phyloP scores from a whole-genome alignment of 129 eudicot genomes.

The Cynara cardunculus region DNA sequence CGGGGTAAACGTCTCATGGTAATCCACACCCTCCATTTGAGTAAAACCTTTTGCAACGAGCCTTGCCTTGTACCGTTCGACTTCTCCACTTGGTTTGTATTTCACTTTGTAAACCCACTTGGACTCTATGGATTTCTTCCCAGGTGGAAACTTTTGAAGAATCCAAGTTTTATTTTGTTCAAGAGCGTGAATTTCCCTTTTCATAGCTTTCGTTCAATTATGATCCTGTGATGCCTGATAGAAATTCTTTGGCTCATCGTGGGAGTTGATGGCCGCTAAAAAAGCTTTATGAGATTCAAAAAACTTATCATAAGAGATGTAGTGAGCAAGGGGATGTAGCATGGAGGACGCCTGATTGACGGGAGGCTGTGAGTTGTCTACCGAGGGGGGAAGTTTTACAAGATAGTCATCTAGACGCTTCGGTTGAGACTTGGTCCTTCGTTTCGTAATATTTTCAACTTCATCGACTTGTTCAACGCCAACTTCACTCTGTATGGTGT shows the following conservation, averaged over 20 bases:
- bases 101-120: not conserved
- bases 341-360: not conserved
- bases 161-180: too few species aligned
- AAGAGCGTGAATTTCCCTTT: too few species aligned
- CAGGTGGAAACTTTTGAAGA: not conserved
- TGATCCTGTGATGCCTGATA: too few species aligned
- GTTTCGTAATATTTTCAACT: not conserved
- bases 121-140: not conserved
- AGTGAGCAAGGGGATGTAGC: not conserved
- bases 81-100: not conserved
- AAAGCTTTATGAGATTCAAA: not conserved
- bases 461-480: not conserved
- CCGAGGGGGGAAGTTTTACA: too few species aligned
- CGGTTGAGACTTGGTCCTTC: not conserved
- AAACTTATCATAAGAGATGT: too few species aligned
- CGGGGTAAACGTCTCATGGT: too few species aligned
- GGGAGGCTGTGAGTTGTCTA: not conserved
- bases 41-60: too few species aligned
- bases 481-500: not conserved
- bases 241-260: too few species aligned
- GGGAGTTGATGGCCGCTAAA: too few species aligned
- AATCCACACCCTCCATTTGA: too few species aligned
- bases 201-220: too few species aligned
- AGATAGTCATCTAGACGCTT: not conserved
- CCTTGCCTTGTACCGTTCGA: not conserved